These are phyloP conservation scores for Rhododendron henanense DNA, from an alignment of 148 eudicot species.

Conservation along the genomic window DNA sequence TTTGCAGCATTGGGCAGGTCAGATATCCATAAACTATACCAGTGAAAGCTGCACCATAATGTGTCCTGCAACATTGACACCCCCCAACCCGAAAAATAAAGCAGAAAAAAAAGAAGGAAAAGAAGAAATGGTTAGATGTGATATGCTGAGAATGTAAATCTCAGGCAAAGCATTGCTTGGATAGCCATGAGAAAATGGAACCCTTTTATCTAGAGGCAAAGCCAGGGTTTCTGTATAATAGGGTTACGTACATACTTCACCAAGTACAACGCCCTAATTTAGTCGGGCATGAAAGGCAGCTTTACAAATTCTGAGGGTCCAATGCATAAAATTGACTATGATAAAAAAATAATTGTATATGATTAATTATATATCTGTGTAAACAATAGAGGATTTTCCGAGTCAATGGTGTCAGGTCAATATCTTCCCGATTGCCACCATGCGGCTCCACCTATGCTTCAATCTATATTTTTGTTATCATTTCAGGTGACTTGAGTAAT, in stretches of 20 bases:
- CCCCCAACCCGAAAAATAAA: neutral
- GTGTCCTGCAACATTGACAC: conserved; percentile 45
- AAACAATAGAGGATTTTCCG: too few species aligned
- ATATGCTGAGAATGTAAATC: neutral
- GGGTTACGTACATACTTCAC: neutral
- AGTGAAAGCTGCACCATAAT: conserved; percentile 53
- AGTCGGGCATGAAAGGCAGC: neutral
- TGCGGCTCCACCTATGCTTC: neutral
- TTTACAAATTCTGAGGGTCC: neutral
- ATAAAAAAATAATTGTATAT: too few species aligned
- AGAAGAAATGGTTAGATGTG: neutral
- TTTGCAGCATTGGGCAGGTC: conserved; percentile 47
- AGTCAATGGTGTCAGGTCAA: too few species aligned
- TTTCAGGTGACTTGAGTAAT: neutral
- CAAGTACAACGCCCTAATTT: neutral
- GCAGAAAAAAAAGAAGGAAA: neutral
- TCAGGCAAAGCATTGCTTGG: neutral
- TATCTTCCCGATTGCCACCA: too few species aligned
- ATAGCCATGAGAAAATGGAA: neutral
- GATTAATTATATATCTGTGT: too few species aligned
- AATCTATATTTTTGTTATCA: neutral
- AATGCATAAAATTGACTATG: too few species aligned
- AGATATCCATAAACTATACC: conserved; percentile 61
- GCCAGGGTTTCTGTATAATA: neutral
- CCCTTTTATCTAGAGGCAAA: neutral